A percentile compares a stretch with the other conserved stretches of the same genome.
phyloP scores from a whole-genome alignment of 106 monocot genomes.

The Hemerocallis citrina region DNA sequence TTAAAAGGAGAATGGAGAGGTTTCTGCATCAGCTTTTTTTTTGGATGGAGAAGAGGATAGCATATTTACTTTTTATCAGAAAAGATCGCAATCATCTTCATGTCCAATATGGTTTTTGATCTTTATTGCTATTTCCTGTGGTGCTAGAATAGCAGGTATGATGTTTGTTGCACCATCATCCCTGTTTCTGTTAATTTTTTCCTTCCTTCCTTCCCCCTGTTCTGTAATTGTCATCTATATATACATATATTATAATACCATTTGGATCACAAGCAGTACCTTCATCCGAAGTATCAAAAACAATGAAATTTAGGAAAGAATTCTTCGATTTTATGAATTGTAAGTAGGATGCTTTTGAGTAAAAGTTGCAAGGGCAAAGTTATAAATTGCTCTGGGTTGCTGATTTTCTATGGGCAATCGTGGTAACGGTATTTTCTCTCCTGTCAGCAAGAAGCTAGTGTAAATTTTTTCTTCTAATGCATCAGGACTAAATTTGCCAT shows the following conservation, averaged over 20 bases:
- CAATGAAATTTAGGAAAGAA: not conserved
- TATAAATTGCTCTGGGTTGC: no score
- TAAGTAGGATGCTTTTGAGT: no score
- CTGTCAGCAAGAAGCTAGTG: no score
- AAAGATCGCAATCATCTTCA: not conserved
- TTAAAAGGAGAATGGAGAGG: not conserved
- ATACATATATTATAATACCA: not conserved
- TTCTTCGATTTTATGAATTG: no score
- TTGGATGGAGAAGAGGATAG: not conserved
- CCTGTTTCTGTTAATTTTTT: not conserved
- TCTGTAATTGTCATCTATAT: not conserved
- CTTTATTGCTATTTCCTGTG: not conserved
- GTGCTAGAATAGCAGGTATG: not conserved
- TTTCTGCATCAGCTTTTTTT: conserved; percentile 1
- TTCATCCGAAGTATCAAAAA: not conserved
- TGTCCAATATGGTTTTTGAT: not conserved
- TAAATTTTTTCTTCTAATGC: no score
- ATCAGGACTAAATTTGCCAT: no score
- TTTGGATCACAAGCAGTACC: not conserved
- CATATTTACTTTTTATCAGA: not conserved
- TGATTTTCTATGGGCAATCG: no score
- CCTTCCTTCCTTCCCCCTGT: not conserved
- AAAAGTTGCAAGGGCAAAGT: no score
- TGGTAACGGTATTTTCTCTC: not conserved
- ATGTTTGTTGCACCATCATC: not conserved